Percentiles rank a stretch among this genome's conserved stretches.
These are phyloP conservation scores for Aspergillus latus DNA, from an alignment of 2,329 filamentous ascomycete genomes.

Conservation along the genomic window DNA sequence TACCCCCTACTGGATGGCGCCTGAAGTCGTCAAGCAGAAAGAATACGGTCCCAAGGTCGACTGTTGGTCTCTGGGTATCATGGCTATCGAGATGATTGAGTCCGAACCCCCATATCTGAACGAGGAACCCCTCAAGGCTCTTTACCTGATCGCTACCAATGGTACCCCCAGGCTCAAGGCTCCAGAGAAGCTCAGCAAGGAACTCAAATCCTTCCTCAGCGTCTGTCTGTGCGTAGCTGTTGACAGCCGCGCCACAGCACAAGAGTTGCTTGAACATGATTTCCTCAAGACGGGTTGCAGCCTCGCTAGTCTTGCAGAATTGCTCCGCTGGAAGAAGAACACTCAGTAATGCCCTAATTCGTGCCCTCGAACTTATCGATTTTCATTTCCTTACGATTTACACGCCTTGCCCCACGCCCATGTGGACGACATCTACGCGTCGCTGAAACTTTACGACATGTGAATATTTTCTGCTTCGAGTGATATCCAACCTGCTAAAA, in stretches of 20 bases:
- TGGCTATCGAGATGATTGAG: slow-evolving; percentile 99
- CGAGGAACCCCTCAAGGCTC: slow-evolving; percentile 93
- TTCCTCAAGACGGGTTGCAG: slow-evolving; percentile 92
- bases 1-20: slow-evolving; percentile 99
- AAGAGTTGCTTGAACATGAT: slow-evolving; percentile 86
- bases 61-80: slow-evolving; percentile 98
- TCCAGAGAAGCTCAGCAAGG: slow-evolving; percentile 95
- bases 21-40: slow-evolving; percentile 98
- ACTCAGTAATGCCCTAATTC: slow-evolving; percentile 30
- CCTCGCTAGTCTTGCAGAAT: slow-evolving; percentile 75
- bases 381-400: slow-evolving; percentile 21
- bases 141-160: slow-evolving; percentile 97
- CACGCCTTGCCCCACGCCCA: slow-evolving; percentile 29
- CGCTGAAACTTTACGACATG: slow-evolving; percentile 27
- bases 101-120: slow-evolving; percentile 97
- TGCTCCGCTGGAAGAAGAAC: slow-evolving; percentile 68
- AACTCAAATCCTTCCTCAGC: slow-evolving; percentile 94
- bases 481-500: slow-evolving; percentile 29
- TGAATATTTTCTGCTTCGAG: slow-evolving; percentile 17
- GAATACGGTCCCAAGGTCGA: slow-evolving; percentile 98
- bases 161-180: slow-evolving; percentile 97
- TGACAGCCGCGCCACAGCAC: slow-evolving; percentile 85
- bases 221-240: slow-evolving; percentile 97
- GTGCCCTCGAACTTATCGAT: slow-evolving; percentile 7
- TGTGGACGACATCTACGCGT: slow-evolving; percentile 33